Percentiles rank a stretch among this genome's conserved stretches.
These are phyloP conservation scores for Chara braunii DNA, from an alignment of 139 green algal genomes.

Conservation along the genomic window DNA sequence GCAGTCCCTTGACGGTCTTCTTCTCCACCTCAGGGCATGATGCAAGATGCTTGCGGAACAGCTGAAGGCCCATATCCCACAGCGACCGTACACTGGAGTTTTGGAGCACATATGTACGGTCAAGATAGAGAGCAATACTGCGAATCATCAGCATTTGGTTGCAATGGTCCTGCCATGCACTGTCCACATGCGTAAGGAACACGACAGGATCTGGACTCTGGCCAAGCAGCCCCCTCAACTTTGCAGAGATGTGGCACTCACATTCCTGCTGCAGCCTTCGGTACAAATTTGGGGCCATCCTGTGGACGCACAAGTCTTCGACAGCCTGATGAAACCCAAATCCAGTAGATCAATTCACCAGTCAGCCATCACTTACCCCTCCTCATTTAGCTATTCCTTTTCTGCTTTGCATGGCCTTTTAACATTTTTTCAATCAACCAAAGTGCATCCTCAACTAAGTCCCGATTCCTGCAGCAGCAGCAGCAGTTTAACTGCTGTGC, in stretches of 20 bases:
- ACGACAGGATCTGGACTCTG: slow-evolving; percentile 50
- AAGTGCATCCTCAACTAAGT: too few relatives aligned
- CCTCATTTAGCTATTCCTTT: too few relatives aligned
- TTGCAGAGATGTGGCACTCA: slow-evolving; percentile 57
- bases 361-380: too few relatives aligned
- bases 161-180: slow-evolving; percentile 70
- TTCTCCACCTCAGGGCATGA: slow-evolving; percentile 42
- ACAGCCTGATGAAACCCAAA: slow-evolving; percentile 63
- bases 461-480: too few relatives aligned
- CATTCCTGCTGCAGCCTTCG: slow-evolving; percentile 60
- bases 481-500: too few relatives aligned
- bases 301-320: slow-evolving; percentile 90
- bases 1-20: slow-evolving; percentile 25
- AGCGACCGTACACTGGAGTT: slow-evolving; percentile 56
- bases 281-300: slow-evolving; percentile 74
- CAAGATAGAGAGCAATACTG: slow-evolving; percentile 93
- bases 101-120: slow-evolving; percentile 82
- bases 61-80: slow-evolving; percentile 86
- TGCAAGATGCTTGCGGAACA: slow-evolving; percentile 73
- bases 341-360: too few relatives aligned
- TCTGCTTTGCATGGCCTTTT: too few relatives aligned
- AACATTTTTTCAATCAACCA: too few relatives aligned
- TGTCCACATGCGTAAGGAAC: slow-evolving; percentile 65
- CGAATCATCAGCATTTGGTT: slow-evolving; percentile 67
- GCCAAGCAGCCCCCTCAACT: slow-evolving; percentile 47